phyloP scores from a whole-genome alignment of 495 filamentous ascomycete genomes.

The Penicillium subrubescens region DNA sequence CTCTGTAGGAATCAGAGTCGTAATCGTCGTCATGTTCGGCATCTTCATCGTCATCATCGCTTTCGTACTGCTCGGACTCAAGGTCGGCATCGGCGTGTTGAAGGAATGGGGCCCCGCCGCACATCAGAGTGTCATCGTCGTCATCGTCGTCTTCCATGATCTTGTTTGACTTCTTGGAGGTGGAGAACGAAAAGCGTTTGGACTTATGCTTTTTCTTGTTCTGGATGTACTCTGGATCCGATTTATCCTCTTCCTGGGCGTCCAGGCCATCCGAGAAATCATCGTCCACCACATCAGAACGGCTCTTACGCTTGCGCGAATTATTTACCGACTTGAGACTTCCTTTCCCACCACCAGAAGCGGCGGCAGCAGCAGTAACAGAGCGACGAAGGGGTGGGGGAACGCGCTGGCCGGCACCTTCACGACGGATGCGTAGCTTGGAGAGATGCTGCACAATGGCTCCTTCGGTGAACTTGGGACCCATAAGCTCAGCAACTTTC shows the following conservation, averaged over 20 bases:
- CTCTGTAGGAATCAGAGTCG: background rate
- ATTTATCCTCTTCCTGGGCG: background rate
- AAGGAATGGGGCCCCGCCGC: constrained; percentile 12
- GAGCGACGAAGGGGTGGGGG: constrained; percentile 40
- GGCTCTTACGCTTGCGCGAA: background rate
- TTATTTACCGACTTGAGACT: background rate
- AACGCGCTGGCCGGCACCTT: constrained; percentile 31
- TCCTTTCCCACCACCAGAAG: background rate
- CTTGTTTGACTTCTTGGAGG: background rate
- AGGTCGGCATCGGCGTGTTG: background rate
- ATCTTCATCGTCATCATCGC: background rate
- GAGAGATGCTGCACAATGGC: constrained; percentile 53
- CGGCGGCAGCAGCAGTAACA: background rate
- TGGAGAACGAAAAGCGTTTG: background rate
- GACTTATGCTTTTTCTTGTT: background rate
- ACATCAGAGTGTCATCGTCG: background rate
- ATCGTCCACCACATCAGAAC: background rate
- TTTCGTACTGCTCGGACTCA: background rate
- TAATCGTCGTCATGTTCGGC: background rate
- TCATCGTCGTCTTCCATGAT: background rate
- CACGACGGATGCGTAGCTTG: constrained; percentile 43
- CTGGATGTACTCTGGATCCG: background rate
- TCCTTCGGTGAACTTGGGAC: constrained; percentile 38
- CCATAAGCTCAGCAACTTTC: constrained; percentile 38
- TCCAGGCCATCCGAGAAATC: background rate